A percentile compares a stretch with the other conserved stretches of the same genome.
Conservation (phyloP, 805 yeast genomes). For the Saturnispora sanitii region DNA sequence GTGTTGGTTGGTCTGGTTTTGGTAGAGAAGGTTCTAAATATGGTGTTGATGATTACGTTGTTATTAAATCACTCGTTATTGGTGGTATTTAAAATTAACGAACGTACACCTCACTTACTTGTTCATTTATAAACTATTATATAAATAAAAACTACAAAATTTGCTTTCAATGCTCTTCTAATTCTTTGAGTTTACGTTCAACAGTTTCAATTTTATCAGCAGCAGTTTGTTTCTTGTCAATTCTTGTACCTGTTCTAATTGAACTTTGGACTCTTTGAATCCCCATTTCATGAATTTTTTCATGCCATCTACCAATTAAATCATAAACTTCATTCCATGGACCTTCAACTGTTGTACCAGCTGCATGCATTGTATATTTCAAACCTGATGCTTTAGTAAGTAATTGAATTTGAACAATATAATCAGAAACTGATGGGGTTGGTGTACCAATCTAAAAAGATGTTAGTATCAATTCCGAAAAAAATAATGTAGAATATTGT, state of each 20-base stretch:
- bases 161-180: constrained; percentile 1
- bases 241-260: constrained; percentile 78
- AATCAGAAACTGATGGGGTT: constrained; percentile 70
- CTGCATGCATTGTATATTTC: constrained; percentile 70
- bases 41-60: constrained; percentile 66
- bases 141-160: background rate
- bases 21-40: constrained; percentile 84
- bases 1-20: constrained; percentile 80
- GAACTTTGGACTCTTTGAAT: constrained; percentile 76
- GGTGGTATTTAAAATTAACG: constrained; percentile 24
- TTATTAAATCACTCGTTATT: constrained; percentile 53
- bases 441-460: constrained; percentile 60
- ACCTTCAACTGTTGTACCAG: constrained; percentile 82
- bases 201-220: constrained; percentile 64
- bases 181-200: constrained; percentile 35
- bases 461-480: background rate
- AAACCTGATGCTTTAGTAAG: constrained; percentile 53
- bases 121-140: background rate
- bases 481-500: background rate
- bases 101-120: background rate
- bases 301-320: constrained; percentile 70
- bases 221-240: constrained; percentile 63
- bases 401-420: constrained; percentile 61
- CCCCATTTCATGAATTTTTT: constrained; percentile 59
- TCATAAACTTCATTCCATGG: constrained; percentile 87